These are phyloP conservation scores for Xylaria longipes DNA, from an alignment of 495 filamentous ascomycete species.

Conservation along the genomic window DNA sequence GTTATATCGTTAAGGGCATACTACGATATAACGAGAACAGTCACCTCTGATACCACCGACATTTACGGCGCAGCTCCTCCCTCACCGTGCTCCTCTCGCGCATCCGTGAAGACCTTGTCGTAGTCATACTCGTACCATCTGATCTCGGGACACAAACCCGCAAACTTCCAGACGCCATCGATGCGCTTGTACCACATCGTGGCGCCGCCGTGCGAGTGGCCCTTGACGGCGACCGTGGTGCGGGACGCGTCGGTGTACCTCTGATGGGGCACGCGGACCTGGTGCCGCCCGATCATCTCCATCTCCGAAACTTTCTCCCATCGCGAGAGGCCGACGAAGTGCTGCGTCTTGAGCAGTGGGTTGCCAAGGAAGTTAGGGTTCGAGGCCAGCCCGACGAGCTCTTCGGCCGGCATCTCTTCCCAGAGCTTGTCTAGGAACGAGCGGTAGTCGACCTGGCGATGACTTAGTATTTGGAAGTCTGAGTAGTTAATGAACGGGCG, in stretches of 20 bases:
- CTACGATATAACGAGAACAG: too few relatives aligned
- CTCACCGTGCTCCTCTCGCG: too few relatives aligned
- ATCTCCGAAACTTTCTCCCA: neutral
- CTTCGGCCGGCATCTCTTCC: neutral
- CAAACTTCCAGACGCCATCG: neutral
- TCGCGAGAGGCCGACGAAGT: neutral
- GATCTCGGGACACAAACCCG: neutral
- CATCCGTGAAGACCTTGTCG: too few relatives aligned
- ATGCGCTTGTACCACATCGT: neutral
- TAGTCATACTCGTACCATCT: neutral
- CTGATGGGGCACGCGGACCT: neutral
- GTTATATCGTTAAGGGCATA: too few relatives aligned
- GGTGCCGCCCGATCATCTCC: neutral
- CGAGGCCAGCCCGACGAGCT: neutral
- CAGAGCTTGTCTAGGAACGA: neutral
- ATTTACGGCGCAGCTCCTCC: too few relatives aligned
- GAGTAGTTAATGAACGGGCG: too few relatives aligned
- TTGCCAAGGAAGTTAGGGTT: neutral
- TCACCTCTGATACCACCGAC: too few relatives aligned
- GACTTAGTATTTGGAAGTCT: too few relatives aligned
- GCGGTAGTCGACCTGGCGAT: neutral
- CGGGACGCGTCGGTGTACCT: neutral
- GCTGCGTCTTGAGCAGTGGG: neutral
- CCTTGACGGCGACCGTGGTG: neutral
- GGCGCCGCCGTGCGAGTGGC: neutral